A percentile compares a stretch with the other conserved stretches of the same genome.
phyloP scores from a whole-genome alignment of 2,329 filamentous ascomycete species.

The Trichoderma guizhouense region DNA sequence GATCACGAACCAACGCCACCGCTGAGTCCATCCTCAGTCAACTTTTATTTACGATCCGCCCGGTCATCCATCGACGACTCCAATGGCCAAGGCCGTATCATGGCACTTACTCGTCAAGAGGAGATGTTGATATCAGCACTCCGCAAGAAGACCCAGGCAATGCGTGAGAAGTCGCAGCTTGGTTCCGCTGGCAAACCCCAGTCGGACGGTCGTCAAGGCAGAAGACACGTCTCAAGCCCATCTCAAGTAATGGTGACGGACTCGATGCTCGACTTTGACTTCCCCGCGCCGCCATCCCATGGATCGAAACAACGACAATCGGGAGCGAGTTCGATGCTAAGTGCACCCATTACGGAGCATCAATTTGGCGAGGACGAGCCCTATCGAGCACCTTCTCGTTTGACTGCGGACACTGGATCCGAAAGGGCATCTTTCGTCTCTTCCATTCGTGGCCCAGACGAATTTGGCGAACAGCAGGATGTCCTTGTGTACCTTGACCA shows the following conservation, averaged over 20 bases:
- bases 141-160: slow-evolving; percentile 53
- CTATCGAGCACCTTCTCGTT: neutral
- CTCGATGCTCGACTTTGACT: slow-evolving; percentile 33
- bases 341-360: neutral
- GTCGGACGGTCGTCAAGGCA: slow-evolving; percentile 4
- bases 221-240: slow-evolving; percentile 28
- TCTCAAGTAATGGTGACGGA: slow-evolving; percentile 33
- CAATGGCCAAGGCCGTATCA: slow-evolving; percentile 42
- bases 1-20: slow-evolving; percentile 46
- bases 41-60: slow-evolving; percentile 44
- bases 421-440: slow-evolving; percentile 8
- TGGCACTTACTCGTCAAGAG: slow-evolving; percentile 57
- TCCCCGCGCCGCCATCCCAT: slow-evolving; percentile 33
- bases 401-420: slow-evolving; percentile 6
- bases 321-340: slow-evolving; percentile 24
- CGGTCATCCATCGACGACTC: slow-evolving; percentile 36
- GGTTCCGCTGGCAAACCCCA: neutral
- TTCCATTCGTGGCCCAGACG: slow-evolving; percentile 24
- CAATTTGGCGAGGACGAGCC: neutral
- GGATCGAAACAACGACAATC: slow-evolving; percentile 14
- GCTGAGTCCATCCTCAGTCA: slow-evolving; percentile 49
- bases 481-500: slow-evolving; percentile 31
- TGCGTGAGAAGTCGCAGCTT: slow-evolving; percentile 42
- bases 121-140: slow-evolving; percentile 57
- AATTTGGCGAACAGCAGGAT: slow-evolving; percentile 19